These are phyloP conservation scores for Leccinellum luteum DNA, from an alignment of 768 basidiomycete genomes.

Conservation along the genomic window DNA sequence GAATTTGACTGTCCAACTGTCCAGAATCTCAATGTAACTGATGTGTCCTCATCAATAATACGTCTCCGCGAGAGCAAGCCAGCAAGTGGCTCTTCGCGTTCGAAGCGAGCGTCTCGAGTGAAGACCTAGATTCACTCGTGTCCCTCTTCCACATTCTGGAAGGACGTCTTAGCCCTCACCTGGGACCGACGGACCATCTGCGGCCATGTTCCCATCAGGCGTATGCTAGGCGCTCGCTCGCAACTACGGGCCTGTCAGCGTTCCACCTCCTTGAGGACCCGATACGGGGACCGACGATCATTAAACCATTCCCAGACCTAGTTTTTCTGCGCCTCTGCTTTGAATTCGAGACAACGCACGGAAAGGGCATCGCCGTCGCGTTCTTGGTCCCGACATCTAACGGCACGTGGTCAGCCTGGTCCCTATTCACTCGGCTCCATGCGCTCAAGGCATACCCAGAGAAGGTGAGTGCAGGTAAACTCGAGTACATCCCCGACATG, in stretches of 20 bases:
- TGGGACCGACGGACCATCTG: conserved; percentile 53
- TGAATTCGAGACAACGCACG: conserved; percentile 49
- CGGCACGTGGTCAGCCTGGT: conserved; percentile 55
- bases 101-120: neutral
- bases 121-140: neutral
- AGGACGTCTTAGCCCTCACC: conserved; percentile 51
- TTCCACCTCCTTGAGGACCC: conserved; percentile 20
- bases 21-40: conserved; percentile 13
- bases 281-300: conserved; percentile 29
- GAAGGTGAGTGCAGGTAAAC: conserved; percentile 23
- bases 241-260: conserved; percentile 13
- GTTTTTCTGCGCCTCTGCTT: conserved; percentile 58
- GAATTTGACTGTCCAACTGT: conserved; percentile 24
- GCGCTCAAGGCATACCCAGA: conserved; percentile 53
- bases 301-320: conserved; percentile 47
- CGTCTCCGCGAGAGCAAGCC: conserved; percentile 9
- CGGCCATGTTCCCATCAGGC: conserved; percentile 35
- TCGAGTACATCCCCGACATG: neutral
- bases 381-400: conserved; percentile 44
- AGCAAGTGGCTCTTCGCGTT: conserved; percentile 23
- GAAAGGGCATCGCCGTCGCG: conserved; percentile 49
- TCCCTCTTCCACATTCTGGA: conserved; percentile 41
- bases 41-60: conserved; percentile 4
- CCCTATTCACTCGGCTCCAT: conserved; percentile 57
- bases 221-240: conserved; percentile 39